Evolutionary conservation across 176 grass and related monocot genomes (phyloP).

Genomic region (Oryza nivara): DNA sequence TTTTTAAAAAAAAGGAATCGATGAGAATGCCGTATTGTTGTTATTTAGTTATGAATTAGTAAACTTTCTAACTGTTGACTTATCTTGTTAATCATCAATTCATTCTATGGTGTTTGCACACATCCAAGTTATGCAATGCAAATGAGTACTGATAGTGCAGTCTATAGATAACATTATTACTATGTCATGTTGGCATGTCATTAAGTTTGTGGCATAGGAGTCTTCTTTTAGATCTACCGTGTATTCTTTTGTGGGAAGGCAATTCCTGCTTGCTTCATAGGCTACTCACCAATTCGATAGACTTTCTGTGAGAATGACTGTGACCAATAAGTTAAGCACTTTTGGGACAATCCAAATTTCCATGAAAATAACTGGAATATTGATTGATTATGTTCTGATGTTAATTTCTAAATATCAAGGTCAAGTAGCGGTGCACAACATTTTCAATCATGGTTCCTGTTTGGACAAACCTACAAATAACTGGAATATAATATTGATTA

Average conservation of each 20-base stretch:
- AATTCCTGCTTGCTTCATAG: background rate
- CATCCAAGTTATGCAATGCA: background rate
- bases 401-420: background rate
- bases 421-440: background rate
- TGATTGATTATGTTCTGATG: background rate
- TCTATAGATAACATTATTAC: background rate
- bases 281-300: background rate
- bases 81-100: background rate
- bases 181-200: background rate
- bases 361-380: background rate
- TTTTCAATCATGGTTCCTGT: background rate
- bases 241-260: background rate
- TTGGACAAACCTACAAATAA: background rate
- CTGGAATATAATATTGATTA: background rate
- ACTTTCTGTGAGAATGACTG: background rate
- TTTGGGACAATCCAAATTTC: background rate
- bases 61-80: background rate
- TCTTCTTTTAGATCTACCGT: background rate
- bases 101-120: background rate
- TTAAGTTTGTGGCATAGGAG: background rate
- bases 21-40: background rate
- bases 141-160: background rate
- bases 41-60: background rate
- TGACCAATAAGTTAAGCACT: background rate
- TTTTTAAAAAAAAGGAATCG: background rate